These are phyloP conservation scores for Phytophthora litchii DNA, from an alignment of 352 stramenopile species.

Conservation along the genomic window DNA sequence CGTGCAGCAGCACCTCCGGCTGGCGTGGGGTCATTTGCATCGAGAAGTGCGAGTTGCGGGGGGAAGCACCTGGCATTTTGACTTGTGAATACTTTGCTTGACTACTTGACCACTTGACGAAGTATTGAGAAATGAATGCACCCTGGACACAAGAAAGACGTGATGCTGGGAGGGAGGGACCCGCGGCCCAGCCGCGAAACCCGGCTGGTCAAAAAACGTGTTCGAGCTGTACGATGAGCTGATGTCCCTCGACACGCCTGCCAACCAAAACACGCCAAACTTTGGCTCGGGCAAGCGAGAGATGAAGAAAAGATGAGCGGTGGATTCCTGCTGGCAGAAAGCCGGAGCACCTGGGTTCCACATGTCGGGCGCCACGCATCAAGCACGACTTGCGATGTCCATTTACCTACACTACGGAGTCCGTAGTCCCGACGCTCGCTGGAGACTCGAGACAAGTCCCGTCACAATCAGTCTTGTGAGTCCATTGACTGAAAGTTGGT, in stretches of 20 bases:
- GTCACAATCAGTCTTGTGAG: too few relatives aligned
- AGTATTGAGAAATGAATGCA: constrained; percentile 36
- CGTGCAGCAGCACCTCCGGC: constrained; percentile 22
- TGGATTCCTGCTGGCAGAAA: constrained; percentile 28
- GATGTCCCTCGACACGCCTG: constrained; percentile 27
- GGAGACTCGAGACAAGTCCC: too few relatives aligned
- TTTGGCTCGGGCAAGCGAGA: too few relatives aligned
- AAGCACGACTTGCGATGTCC: constrained; percentile 18
- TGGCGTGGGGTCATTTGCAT: constrained; percentile 28
- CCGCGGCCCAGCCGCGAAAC: constrained; percentile 20
- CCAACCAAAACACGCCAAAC: constrained; percentile 44
- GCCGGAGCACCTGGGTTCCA: constrained; percentile 27
- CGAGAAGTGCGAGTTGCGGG: constrained; percentile 38
- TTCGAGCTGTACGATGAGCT: constrained; percentile 28
- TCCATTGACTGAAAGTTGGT: too few relatives aligned
- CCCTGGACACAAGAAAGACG: too few relatives aligned
- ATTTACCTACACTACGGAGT: too few relatives aligned
- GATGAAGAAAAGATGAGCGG: constrained; percentile 8
- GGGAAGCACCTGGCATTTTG: constrained; percentile 36
- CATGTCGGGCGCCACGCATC: constrained; percentile 19
- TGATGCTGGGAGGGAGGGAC: constrained; percentile 7
- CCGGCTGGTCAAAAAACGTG: constrained; percentile 27
- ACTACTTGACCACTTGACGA: constrained; percentile 23
- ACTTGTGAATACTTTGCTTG: constrained; percentile 6
- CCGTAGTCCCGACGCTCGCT: too few relatives aligned